Evolutionary conservation across 352 stramenopile species (phyloP).

Genomic region (Aphanomyces astaci): DNA sequence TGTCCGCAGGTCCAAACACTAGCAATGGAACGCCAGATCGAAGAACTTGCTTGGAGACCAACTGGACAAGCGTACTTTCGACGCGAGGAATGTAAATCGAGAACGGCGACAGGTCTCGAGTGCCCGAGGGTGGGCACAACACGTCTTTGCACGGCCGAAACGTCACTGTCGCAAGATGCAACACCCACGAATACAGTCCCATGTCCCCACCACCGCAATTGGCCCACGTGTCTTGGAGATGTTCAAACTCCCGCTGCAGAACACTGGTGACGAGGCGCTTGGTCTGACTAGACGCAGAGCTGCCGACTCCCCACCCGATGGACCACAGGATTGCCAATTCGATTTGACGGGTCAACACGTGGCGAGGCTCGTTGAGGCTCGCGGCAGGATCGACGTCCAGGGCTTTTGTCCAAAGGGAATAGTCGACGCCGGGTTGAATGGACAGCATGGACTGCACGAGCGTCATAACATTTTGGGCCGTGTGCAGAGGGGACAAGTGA

Average conservation of each 20-base stretch:
- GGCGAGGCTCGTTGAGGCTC: background rate
- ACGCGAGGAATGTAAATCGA: constrained; percentile 40
- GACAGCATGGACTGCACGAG: constrained; percentile 1
- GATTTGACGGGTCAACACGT: background rate
- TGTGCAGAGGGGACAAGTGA: background rate
- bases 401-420: background rate
- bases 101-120: constrained; percentile 10
- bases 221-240: constrained; percentile 26
- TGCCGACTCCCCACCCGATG: background rate
- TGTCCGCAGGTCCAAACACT: constrained; percentile 30
- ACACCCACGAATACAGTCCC: constrained; percentile 6
- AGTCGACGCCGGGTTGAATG: background rate
- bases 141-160: background rate
- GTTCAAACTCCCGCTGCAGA: constrained; percentile 7
- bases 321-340: constrained; percentile 9
- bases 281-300: background rate
- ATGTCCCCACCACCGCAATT: constrained; percentile 32
- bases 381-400: background rate
- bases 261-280: constrained; percentile 12
- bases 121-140: constrained; percentile 3
- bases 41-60: constrained; percentile 34
- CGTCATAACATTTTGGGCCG: background rate
- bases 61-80: constrained; percentile 37
- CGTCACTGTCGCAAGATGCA: background rate
- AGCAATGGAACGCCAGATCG: constrained; percentile 34